phyloP scores from a whole-genome alignment of 2,329 filamentous ascomycete genomes.

The Fusarium tuaranense region DNA sequence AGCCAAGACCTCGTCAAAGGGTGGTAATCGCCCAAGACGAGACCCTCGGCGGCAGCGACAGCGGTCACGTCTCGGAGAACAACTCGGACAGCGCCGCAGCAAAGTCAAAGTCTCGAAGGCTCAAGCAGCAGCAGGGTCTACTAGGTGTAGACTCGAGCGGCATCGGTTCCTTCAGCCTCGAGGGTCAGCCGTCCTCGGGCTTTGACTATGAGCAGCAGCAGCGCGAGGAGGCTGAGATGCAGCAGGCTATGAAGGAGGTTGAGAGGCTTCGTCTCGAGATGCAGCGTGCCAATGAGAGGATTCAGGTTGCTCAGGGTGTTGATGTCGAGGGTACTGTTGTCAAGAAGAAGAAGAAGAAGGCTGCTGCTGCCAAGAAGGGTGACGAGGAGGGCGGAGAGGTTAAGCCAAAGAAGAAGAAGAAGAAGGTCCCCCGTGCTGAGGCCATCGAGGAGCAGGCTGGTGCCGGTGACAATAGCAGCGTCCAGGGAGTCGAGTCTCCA shows the following conservation, averaged over 20 bases:
- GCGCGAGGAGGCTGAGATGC: conserved; percentile 89
- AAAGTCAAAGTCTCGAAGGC: conserved; percentile 63
- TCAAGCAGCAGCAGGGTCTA: conserved; percentile 67
- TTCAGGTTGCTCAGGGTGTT: conserved; percentile 77
- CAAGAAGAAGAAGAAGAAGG: conserved; percentile 69
- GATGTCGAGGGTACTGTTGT: conserved; percentile 74
- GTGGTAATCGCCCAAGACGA: conserved; percentile 81
- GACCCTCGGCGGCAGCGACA: conserved; percentile 69
- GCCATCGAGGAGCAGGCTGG: conserved; percentile 27
- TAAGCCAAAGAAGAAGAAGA: conserved; percentile 50
- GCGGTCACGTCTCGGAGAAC: conserved; percentile 68
- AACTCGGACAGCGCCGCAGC: conserved; percentile 56
- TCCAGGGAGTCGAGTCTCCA: conserved; percentile 30
- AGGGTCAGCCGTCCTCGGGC: conserved; percentile 53
- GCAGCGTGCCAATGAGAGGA: conserved; percentile 82
- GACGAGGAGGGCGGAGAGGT: conserved; percentile 29
- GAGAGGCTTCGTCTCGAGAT: conserved; percentile 89
- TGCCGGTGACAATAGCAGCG: conserved; percentile 35
- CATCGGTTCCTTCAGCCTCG: conserved; percentile 78
- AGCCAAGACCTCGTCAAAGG: conserved; percentile 64
- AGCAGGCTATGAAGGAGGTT: conserved; percentile 86
- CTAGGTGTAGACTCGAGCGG: conserved; percentile 90
- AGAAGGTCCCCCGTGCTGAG: conserved; percentile 41
- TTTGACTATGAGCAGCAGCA: conserved; percentile 75
- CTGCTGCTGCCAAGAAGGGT: conserved; percentile 61